Base-by-base conservation (phyloP, 768 basidiomycete genomes). In the Tulasnella sp. region DNA sequence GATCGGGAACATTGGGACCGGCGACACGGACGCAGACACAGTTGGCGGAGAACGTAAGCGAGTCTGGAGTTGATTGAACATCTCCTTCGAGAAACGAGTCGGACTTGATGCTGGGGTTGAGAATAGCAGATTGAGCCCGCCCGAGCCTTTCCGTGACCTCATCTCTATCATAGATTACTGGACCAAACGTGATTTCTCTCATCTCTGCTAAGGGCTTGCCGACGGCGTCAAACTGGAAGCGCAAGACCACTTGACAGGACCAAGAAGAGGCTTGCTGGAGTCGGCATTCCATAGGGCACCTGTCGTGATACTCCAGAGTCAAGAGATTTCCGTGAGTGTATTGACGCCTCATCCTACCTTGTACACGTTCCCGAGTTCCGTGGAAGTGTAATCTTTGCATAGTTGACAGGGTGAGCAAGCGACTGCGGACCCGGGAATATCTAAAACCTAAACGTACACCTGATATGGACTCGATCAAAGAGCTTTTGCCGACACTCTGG, bases 401-500 rank as follows among this genome's bases (percentile, higher is more conserved):
- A 32, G 41, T 3, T 29, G 40, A 0, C 29, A 1, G 35, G 17
- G 26, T 9, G 6, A 5, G 35, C 34, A 39, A 65, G 22, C 0
- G 42, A 11, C 7, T 3, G 34, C 35, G 32, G 11, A 5, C 14
- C 17, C 5, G 2, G 29, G 35, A 32, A 19, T 5, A 62, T n/a
- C n/a, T n/a, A n/a, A n/a, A n/a, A n/a, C n/a, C n/a, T 52, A 62
- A 5, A 62, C 73, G 37, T 59, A 75, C 75, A 1, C 76, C 70
- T 0, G 89, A 89, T 47, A 92, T 90, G 0, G 88, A 84, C 75
- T 92, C 90, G 12, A 92, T 91, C 6, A 91, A 82, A 0, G 90
- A 91, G 0, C 89, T 90, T 75, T 91, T 91, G 0, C 90, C 90
- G 0, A 88, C 89, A 52, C 87, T 89, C 75, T 92, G 90, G 1